Evolutionary conservation across 2,329 filamentous ascomycete species (phyloP).

Genomic region (Teratosphaeria zuluensis): DNA sequence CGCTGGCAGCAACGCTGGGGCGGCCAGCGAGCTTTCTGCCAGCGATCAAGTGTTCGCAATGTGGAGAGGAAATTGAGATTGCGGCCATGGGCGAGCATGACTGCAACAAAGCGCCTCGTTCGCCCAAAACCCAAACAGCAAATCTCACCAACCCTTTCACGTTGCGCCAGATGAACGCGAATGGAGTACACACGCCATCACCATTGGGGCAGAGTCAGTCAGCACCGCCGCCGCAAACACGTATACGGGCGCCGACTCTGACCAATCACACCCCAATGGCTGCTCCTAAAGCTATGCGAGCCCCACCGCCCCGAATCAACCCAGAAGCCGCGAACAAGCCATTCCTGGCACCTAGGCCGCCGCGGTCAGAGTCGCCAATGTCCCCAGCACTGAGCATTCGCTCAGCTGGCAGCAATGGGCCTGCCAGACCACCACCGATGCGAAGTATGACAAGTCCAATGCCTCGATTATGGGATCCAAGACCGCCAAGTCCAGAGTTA

Average conservation of each 20-base stretch:
- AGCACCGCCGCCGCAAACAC: conserved; percentile 4
- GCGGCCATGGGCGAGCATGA: conserved; percentile 76
- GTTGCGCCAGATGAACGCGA: conserved; percentile 12
- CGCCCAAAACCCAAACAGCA: conserved; percentile 8
- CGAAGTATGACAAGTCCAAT: conserved; percentile 23
- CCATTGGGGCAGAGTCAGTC: conserved; percentile 7
- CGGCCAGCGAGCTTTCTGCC: conserved; percentile 64
- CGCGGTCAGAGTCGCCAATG: conserved; percentile 46
- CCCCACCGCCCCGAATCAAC: conserved; percentile 21
- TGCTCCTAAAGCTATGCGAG: conserved; percentile 9
- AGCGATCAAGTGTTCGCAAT: conserved; percentile 80
- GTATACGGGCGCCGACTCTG: conserved; percentile 7
- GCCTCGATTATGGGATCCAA: conserved; percentile 20
- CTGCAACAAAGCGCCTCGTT: conserved; percentile 37
- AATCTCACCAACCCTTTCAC: conserved; percentile 20
- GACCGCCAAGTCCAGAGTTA: conserved; percentile 33
- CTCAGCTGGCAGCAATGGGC: conserved; percentile 13
- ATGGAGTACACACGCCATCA: conserved; percentile 8
- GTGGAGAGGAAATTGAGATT: conserved; percentile 67
- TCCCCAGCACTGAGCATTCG: conserved; percentile 24
- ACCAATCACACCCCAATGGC: conserved; percentile 23
- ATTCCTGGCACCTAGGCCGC: conserved; percentile 26
- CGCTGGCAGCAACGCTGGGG: conserved; percentile 19
- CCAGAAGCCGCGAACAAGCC: conserved; percentile 21
- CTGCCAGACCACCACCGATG: conserved; percentile 12